A percentile compares a stretch with the other conserved stretches of the same genome.
phyloP scores from a whole-genome alignment of 345 rosid species.

The Chamaenerion angustifolium region DNA sequence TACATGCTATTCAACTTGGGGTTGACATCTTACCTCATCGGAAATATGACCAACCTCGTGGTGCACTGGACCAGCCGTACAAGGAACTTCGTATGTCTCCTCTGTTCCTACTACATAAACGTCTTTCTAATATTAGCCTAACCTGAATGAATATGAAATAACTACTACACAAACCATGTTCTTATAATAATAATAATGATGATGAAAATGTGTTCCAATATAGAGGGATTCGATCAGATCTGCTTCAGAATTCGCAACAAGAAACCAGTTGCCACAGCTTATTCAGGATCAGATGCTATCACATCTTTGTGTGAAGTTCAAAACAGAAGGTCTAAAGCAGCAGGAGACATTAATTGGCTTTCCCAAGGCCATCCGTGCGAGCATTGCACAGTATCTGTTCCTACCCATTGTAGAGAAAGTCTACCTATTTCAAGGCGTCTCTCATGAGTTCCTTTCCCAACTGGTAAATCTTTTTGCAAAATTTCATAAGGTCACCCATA shows the following conservation, averaged over 20 bases:
- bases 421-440: slow-evolving; percentile 71
- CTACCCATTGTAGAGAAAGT: slow-evolving; percentile 41
- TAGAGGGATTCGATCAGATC: slow-evolving; percentile 75
- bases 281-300: slow-evolving; percentile 85
- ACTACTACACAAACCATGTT: too few relatives aligned
- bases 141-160: too few relatives aligned
- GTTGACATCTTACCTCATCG: slow-evolving; percentile 83
- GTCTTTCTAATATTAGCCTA: too few relatives aligned
- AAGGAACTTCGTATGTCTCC: slow-evolving; percentile 56
- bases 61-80: slow-evolving; percentile 99
- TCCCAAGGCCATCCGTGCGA: slow-evolving; percentile 88
- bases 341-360: slow-evolving; percentile 67
- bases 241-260: slow-evolving; percentile 73
- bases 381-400: slow-evolving; percentile 75
- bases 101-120: background rate
- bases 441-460: slow-evolving; percentile 79
- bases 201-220: too few relatives aligned
- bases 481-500: background rate
- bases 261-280: slow-evolving; percentile 69
- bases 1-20: slow-evolving; percentile 94
- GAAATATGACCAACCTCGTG: slow-evolving; percentile 96
- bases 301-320: slow-evolving; percentile 75
- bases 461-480: slow-evolving; percentile 33
- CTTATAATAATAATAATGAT: background rate
- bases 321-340: slow-evolving; percentile 88